phyloP scores from a whole-genome alignment of 768 basidiomycete genomes.

The Amanita jacksonii region DNA sequence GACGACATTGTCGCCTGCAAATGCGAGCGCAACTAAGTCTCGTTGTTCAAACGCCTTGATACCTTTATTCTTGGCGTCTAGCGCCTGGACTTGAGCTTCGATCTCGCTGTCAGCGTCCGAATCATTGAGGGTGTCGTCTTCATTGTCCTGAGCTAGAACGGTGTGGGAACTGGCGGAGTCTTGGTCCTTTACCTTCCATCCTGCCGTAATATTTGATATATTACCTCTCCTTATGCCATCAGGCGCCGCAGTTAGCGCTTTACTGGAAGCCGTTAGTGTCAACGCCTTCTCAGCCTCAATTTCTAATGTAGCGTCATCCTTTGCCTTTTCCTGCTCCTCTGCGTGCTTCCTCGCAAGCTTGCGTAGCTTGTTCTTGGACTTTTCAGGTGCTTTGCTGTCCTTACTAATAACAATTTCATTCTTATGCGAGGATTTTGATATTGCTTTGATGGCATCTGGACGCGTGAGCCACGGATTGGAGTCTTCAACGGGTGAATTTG shows the following conservation, averaged over 20 bases:
- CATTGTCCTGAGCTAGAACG: slow-evolving; percentile 38
- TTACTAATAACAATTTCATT: slow-evolving; percentile 70
- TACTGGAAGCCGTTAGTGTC: slow-evolving; percentile 13
- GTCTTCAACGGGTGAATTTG: slow-evolving; percentile 14
- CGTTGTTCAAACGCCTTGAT: slow-evolving; percentile 77
- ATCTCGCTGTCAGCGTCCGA: slow-evolving; percentile 56
- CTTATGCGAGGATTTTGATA: slow-evolving; percentile 47
- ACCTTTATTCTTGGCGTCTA: slow-evolving; percentile 34
- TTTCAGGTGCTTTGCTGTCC: slow-evolving; percentile 46
- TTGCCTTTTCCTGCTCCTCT: slow-evolving; percentile 47
- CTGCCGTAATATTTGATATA: no score
- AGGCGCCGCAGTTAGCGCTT: no score
- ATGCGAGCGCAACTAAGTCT: slow-evolving; percentile 88
- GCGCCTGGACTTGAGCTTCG: slow-evolving; percentile 53
- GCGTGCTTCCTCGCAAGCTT: slow-evolving; percentile 50
- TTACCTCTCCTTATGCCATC: background rate
- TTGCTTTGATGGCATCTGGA: slow-evolving; percentile 15
- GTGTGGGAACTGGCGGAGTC: no score
- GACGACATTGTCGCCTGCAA: slow-evolving; percentile 95
- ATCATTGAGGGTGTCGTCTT: slow-evolving; percentile 36
- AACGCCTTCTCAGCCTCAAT: slow-evolving; percentile 54
- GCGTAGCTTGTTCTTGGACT: slow-evolving; percentile 66
- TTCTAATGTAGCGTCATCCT: slow-evolving; percentile 74
- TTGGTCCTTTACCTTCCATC: no score
- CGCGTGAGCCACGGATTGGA: slow-evolving; percentile 78